These are phyloP conservation scores for Neurospora terricola DNA, from an alignment of 495 filamentous ascomycete genomes.

Conservation along the genomic window DNA sequence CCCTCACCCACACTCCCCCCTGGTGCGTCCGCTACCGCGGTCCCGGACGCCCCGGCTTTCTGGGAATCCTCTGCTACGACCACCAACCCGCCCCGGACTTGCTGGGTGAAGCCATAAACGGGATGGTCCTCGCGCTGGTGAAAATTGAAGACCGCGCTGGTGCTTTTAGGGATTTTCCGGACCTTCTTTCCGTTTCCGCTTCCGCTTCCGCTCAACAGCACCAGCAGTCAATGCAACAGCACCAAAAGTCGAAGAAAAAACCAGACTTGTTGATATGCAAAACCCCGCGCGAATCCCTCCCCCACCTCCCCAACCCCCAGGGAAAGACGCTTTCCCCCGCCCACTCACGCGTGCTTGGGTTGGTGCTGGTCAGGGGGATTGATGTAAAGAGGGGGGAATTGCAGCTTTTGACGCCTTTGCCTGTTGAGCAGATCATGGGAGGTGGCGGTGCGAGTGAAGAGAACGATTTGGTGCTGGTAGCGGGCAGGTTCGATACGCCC, in stretches of 20 bases:
- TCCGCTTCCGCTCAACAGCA: neutral
- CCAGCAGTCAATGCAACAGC: too few relatives aligned
- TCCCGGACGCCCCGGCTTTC: conserved; percentile 19
- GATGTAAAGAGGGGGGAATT: conserved; percentile 33
- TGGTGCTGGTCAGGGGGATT: conserved; percentile 47
- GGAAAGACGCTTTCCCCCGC: conserved; percentile 33
- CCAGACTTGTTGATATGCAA: conserved; percentile 3
- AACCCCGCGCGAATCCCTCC: conserved; percentile 23
- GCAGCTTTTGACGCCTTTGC: conserved; percentile 44
- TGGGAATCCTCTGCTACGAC: conserved; percentile 38
- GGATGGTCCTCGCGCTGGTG: conserved; percentile 31
- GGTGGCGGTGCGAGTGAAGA: conserved; percentile 30
- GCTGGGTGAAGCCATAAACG: conserved; percentile 35
- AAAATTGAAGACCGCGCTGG: conserved; percentile 19
- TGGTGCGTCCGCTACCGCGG: conserved; percentile 32
- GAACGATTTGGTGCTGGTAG: conserved; percentile 33
- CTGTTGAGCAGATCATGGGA: conserved; percentile 7
- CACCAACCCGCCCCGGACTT: conserved; percentile 30
- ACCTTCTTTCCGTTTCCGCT: neutral
- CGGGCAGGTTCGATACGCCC: conserved; percentile 47
- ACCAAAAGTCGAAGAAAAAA: too few relatives aligned
- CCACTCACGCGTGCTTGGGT: conserved; percentile 35
- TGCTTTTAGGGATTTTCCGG: conserved; percentile 22
- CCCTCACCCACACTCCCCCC: conserved; percentile 28
- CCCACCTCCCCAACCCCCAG: conserved; percentile 30